Percentiles rank a stretch among this genome's conserved stretches.
Evolutionary conservation across 495 filamentous ascomycete species (phyloP).

Genomic region (Clohesyomyces aquaticus): DNA sequence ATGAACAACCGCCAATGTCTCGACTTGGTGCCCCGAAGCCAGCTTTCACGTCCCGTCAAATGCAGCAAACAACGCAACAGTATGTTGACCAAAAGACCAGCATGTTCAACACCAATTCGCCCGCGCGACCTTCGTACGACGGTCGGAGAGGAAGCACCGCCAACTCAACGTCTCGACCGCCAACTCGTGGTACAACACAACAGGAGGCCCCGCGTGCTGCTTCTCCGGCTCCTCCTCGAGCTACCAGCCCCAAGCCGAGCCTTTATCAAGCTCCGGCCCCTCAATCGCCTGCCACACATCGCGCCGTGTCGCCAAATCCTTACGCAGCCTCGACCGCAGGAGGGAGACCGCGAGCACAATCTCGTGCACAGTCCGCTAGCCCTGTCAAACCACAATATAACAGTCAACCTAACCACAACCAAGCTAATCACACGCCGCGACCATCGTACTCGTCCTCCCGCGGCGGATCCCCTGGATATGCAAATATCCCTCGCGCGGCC

Average conservation of each 20-base stretch:
- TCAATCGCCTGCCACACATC: slow-evolving; percentile 24
- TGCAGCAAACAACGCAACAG: slow-evolving; percentile 89
- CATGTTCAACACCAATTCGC: slow-evolving; percentile 64
- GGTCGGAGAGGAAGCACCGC: background rate
- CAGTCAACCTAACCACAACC: slow-evolving; percentile 48
- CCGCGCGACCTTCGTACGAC: background rate
- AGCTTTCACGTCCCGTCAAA: slow-evolving; percentile 86
- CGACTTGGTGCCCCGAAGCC: slow-evolving; percentile 88
- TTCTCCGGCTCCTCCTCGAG: slow-evolving; percentile 43
- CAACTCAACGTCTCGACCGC: slow-evolving; percentile 40
- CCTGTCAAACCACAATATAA: slow-evolving; percentile 54
- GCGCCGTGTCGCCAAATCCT: slow-evolving; percentile 53
- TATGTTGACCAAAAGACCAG: slow-evolving; percentile 81
- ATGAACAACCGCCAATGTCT: slow-evolving; percentile 67
- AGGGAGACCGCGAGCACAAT: slow-evolving; percentile 25
- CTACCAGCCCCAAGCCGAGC: slow-evolving; percentile 53
- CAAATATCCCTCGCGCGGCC: slow-evolving; percentile 57
- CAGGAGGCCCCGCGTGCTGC: slow-evolving; percentile 41
- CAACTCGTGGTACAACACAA: slow-evolving; percentile 21
- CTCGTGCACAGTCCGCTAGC: slow-evolving; percentile 50
- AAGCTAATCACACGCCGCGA: slow-evolving; percentile 33
- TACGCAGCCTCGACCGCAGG: slow-evolving; percentile 43
- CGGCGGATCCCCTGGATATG: slow-evolving; percentile 43
- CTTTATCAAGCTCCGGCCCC: slow-evolving; percentile 42
- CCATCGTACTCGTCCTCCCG: slow-evolving; percentile 62